Percentiles rank a stretch among this genome's conserved stretches.
Evolutionary conservation across 371 early-diverging fungal species (phyloP).

Genomic region (Parasitella parasitica): DNA sequence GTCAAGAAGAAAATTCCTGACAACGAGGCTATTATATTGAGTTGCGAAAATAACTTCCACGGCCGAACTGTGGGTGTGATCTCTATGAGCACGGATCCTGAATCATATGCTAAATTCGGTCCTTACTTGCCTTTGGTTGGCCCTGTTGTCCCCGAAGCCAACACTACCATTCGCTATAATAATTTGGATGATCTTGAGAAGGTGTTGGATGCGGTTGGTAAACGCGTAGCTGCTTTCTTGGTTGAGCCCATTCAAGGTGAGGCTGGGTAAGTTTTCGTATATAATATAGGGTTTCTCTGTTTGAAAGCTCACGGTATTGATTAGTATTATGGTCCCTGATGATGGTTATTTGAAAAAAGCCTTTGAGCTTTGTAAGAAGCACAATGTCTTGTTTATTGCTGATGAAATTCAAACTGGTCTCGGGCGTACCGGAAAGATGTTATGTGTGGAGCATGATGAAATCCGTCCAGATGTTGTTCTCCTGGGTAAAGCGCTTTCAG

Average conservation of each 20-base stretch:
- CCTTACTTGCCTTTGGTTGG: slow-evolving; percentile 92
- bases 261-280: slow-evolving; percentile 64
- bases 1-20: slow-evolving; percentile 85
- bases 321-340: slow-evolving; percentile 89
- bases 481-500: slow-evolving; percentile 95
- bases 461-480: slow-evolving; percentile 92
- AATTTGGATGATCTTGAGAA: slow-evolving; percentile 85
- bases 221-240: slow-evolving; percentile 88
- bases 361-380: slow-evolving; percentile 90
- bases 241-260: slow-evolving; percentile 99
- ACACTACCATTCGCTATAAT: slow-evolving; percentile 76
- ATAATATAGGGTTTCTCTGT: not conserved
- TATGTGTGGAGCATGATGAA: slow-evolving; percentile 88
- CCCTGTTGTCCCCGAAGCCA: slow-evolving; percentile 72
- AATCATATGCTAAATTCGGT: slow-evolving; percentile 85
- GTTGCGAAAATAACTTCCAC: slow-evolving; percentile 93
- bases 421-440: slow-evolving; percentile 92
- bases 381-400: slow-evolving; percentile 95
- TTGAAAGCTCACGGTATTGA: not conserved
- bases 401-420: slow-evolving; percentile 99
- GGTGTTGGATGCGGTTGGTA: slow-evolving; percentile 79
- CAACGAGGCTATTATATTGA: slow-evolving; percentile 83
- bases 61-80: slow-evolving; percentile 96
- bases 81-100: slow-evolving; percentile 94
- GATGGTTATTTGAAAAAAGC: slow-evolving; percentile 84